Percentiles rank a stretch among this genome's conserved stretches.
phyloP scores from a whole-genome alignment of 495 filamentous ascomycete genomes.

The Viridothelium virens region DNA sequence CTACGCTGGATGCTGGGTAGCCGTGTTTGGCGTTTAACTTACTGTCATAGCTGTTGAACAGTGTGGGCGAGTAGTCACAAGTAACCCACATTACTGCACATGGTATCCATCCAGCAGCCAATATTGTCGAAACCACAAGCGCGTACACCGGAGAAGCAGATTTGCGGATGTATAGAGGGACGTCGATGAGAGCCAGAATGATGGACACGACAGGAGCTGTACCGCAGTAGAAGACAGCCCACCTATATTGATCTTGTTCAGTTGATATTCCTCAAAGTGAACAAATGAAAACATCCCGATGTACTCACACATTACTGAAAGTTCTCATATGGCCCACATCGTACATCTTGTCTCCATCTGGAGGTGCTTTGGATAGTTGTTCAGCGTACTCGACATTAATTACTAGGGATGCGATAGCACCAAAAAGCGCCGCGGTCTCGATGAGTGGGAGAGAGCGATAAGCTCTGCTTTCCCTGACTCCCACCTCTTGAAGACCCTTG shows the following conservation, averaged over 20 bases:
- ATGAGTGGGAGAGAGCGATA: conserved; percentile 3
- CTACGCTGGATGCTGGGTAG: background rate
- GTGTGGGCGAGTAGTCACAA: background rate
- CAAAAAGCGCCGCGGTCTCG: conserved; percentile 7
- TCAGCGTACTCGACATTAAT: conserved; percentile 9
- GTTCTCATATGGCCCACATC: background rate
- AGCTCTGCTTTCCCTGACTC: conserved; percentile 4
- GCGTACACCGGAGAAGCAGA: background rate
- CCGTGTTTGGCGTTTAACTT: background rate
- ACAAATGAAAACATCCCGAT: background rate
- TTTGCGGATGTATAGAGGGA: conserved; percentile 4
- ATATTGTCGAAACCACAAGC: conserved; percentile 6
- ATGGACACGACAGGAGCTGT: conserved; percentile 2
- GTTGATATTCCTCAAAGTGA: background rate
- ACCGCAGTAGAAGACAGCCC: conserved; percentile 5
- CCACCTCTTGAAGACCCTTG: conserved; percentile 1
- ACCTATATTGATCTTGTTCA: background rate
- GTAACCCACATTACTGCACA: conserved; percentile 8
- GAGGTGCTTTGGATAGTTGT: background rate
- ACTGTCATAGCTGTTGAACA: conserved; percentile 7
- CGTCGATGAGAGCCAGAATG: conserved; percentile 2
- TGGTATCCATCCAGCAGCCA: conserved; percentile 10
- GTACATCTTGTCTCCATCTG: background rate
- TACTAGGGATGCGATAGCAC: conserved; percentile 4
- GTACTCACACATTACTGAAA: background rate